Percentiles rank a stretch among this genome's conserved stretches.
Evolutionary conservation across 2,329 filamentous ascomycete genomes (phyloP).

Genomic region (Arthrobotrys conoides): DNA sequence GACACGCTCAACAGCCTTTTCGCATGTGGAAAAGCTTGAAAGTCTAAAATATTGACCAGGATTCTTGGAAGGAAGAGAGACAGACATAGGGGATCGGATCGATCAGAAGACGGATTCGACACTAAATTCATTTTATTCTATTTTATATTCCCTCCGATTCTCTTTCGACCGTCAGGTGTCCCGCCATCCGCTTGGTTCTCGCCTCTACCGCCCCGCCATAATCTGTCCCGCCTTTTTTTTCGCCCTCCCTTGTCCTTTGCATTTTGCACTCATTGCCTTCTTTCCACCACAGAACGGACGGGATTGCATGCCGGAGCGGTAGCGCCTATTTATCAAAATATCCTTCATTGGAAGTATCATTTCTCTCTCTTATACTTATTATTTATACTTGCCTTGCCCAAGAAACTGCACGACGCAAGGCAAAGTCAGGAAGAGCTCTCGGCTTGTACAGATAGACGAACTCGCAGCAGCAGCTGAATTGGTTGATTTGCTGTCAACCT

Average conservation of each 20-base stretch:
- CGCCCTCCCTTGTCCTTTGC: conserved; percentile 1
- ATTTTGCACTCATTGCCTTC: conserved; percentile 18
- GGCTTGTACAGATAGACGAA: conserved; percentile 21
- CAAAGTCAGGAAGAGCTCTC: conserved; percentile 45
- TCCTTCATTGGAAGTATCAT: conserved; percentile 19
- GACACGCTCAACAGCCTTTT: conserved; percentile 47
- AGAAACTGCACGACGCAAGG: conserved; percentile 37
- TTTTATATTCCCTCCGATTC: conserved; percentile 27
- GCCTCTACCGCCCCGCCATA: conserved; percentile 44
- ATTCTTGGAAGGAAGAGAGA: conserved; percentile 24
- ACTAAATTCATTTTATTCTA: not conserved
- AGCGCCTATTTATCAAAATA: conserved; percentile 49
- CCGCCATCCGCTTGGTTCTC: conserved; percentile 48
- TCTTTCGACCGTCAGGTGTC: conserved; percentile 43
- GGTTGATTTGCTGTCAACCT: conserved; percentile 60
- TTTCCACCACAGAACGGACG: conserved; percentile 36
- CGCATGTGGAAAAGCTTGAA: conserved; percentile 51
- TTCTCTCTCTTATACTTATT: conserved; percentile 19
- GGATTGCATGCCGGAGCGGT: conserved; percentile 39
- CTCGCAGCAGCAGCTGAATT: conserved; percentile 48
- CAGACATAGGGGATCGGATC: too few species aligned
- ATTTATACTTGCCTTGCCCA: conserved; percentile 20
- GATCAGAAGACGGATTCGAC: conserved; percentile 16
- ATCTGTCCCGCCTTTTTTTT: conserved; percentile 36
- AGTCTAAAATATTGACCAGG: conserved; percentile 37